A percentile compares a stretch with the other conserved stretches of the same genome.
phyloP scores from a whole-genome alignment of 2,329 filamentous ascomycete genomes.

The Xylariaceae sp. region DNA sequence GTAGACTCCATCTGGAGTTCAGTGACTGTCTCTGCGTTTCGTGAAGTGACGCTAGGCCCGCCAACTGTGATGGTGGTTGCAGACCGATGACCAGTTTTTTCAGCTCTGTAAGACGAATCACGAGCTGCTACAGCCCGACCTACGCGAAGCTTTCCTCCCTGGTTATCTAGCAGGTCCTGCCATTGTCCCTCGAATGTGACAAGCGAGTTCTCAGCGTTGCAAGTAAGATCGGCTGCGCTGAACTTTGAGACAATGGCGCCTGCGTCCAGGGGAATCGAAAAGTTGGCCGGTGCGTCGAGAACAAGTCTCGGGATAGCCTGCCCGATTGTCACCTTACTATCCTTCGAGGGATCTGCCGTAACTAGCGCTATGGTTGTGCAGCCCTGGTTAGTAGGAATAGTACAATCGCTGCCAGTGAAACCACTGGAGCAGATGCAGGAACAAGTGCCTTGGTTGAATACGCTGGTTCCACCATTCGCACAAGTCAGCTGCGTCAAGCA shows the following conservation, averaged over 20 bases:
- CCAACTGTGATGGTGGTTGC: slow-evolving; percentile 29
- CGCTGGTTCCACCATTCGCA: slow-evolving; percentile 73
- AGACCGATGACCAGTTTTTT: slow-evolving; percentile 27
- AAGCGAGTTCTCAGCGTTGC: slow-evolving; percentile 78
- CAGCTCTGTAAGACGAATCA: slow-evolving; percentile 28
- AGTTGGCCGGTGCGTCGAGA: slow-evolving; percentile 58
- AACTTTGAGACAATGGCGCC: slow-evolving; percentile 69
- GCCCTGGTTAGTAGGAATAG: slow-evolving; percentile 41
- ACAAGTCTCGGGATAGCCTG: slow-evolving; percentile 72
- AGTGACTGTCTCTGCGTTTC: slow-evolving; percentile 21
- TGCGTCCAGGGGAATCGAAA: slow-evolving; percentile 68
- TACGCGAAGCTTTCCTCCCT: slow-evolving; percentile 26
- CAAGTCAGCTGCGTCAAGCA: slow-evolving; percentile 59
- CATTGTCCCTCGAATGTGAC: slow-evolving; percentile 69
- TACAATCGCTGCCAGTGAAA: slow-evolving; percentile 61
- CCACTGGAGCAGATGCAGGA: slow-evolving; percentile 86
- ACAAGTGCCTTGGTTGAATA: slow-evolving; percentile 63
- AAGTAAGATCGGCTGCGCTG: slow-evolving; percentile 69
- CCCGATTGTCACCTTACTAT: slow-evolving; percentile 72
- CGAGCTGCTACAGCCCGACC: slow-evolving; percentile 23
- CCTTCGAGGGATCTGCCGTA: slow-evolving; percentile 36
- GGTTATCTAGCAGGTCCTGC: slow-evolving; percentile 32
- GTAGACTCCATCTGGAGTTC: slow-evolving; percentile 20
- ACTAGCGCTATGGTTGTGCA: slow-evolving; percentile 47
- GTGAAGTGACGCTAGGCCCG: slow-evolving; percentile 17